phyloP scores from a whole-genome alignment of 768 basidiomycete species.

The Boletus insuetus region DNA sequence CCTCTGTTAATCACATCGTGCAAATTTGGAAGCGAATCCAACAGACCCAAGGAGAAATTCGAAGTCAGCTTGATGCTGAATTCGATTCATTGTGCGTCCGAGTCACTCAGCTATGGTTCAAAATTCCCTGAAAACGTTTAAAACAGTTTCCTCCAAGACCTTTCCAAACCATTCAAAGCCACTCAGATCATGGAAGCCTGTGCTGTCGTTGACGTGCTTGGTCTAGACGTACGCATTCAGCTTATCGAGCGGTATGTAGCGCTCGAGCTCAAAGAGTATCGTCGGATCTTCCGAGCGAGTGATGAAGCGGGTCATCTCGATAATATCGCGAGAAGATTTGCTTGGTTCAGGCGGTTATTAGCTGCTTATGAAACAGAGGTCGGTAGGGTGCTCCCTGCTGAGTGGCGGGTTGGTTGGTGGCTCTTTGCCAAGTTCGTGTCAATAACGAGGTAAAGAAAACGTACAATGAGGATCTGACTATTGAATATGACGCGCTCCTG shows the following conservation, averaged over 20 bases:
- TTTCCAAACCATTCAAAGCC: conserved; percentile 61
- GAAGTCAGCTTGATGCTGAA: conserved; percentile 78
- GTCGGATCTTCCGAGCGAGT: conserved; percentile 88
- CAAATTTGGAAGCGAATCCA: conserved; percentile 78
- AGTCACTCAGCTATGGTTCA: neutral
- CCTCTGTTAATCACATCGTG: conserved; percentile 70
- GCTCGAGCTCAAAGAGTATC: conserved; percentile 91
- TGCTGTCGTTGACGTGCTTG: conserved; percentile 84
- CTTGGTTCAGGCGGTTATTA: conserved; percentile 89
- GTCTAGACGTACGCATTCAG: conserved; percentile 74
- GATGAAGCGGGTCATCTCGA: conserved; percentile 97
- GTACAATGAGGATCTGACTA: neutral
- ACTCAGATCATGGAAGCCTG: conserved; percentile 78
- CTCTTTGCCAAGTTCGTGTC: conserved; percentile 85
- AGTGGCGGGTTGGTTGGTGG: conserved; percentile 85
- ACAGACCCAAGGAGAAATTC: conserved; percentile 79
- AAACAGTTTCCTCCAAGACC: conserved; percentile 76
- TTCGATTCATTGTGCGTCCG: conserved; percentile 86
- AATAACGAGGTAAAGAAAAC: conserved; percentile 66
- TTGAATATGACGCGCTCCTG: neutral
- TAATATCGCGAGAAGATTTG: conserved; percentile 88
- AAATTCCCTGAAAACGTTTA: neutral
- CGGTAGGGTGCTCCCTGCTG: conserved; percentile 74
- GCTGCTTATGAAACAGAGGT: conserved; percentile 87
- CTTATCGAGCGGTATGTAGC: conserved; percentile 88